Evolutionary conservation across 768 basidiomycete species (phyloP).

Genomic region (Pleurotus tuoliensis): DNA sequence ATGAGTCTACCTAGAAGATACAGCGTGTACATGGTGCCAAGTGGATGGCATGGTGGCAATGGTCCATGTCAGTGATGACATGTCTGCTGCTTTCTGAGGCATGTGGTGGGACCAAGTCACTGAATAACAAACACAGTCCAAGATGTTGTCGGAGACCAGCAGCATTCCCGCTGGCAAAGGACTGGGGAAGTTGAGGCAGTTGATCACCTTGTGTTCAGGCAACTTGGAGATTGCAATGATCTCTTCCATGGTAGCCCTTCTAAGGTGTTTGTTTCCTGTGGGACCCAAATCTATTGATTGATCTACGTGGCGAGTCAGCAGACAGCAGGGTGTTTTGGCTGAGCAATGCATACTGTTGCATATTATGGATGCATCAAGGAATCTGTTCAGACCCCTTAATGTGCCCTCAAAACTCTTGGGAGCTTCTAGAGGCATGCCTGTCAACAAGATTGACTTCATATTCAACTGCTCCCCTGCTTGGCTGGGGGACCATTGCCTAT

Average conservation of each 20-base stretch:
- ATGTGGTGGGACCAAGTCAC: neutral
- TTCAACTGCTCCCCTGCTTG: too few species aligned
- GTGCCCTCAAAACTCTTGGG: neutral
- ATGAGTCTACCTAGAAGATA: too few species aligned
- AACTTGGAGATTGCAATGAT: neutral
- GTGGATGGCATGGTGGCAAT: neutral
- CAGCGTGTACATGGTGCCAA: neutral
- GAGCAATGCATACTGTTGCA: neutral
- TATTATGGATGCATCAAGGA: neutral
- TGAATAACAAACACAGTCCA: neutral
- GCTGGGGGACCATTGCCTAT: too few species aligned
- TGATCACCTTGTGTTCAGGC: neutral
- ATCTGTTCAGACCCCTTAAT: neutral
- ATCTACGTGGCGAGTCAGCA: neutral
- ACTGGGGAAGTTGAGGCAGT: neutral
- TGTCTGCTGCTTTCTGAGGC: neutral
- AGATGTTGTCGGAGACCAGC: neutral
- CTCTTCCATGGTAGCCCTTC: neutral
- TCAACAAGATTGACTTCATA: neutral
- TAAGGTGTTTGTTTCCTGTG: neutral
- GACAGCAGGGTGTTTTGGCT: neutral
- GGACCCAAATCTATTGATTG: slow-evolving; percentile 1
- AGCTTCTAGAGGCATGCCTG: neutral
- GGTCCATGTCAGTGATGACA: neutral
- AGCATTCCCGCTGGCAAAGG: neutral